Evolutionary conservation across 257 asterid species (phyloP).

Genomic region (Henckelia pumila): DNA sequence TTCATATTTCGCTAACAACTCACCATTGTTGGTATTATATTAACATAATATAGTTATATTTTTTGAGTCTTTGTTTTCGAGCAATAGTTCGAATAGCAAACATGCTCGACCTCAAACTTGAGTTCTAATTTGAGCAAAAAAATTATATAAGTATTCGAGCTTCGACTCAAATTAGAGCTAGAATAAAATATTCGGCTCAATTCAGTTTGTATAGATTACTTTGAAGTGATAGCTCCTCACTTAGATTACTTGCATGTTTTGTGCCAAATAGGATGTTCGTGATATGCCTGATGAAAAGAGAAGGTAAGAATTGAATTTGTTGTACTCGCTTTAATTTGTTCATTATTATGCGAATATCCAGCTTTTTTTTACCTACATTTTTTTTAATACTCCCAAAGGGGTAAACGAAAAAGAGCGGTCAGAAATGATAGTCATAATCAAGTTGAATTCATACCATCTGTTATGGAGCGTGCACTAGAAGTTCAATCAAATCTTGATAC

Average conservation of each 20-base stretch:
- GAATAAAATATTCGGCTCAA: background rate
- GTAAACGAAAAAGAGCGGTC: constrained; percentile 27
- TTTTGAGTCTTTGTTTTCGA: no score
- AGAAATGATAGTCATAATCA: constrained; percentile 22
- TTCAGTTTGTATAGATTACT: background rate
- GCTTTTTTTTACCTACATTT: constrained; percentile 5
- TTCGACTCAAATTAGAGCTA: no score
- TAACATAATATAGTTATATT: no score
- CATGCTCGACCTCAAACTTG: no score
- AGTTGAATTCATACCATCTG: constrained; percentile 29
- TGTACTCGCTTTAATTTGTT: constrained; percentile 2
- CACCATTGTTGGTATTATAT: no score
- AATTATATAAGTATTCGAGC: no score
- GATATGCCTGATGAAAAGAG: constrained; percentile 13
- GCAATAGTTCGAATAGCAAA: no score
- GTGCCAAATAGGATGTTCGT: constrained; percentile 23
- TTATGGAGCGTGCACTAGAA: constrained; percentile 41
- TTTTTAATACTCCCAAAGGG: constrained; percentile 25
- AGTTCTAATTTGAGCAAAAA: no score
- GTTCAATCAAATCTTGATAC: constrained; percentile 36
- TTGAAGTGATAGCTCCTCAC: background rate
- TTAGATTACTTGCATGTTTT: constrained; percentile 5
- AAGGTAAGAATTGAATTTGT: constrained; percentile 19
- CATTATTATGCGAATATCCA: background rate
- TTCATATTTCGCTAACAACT: no score